Conservation (phyloP, 768 basidiomycete species). For the Termitomyces eurrhizus region DNA sequence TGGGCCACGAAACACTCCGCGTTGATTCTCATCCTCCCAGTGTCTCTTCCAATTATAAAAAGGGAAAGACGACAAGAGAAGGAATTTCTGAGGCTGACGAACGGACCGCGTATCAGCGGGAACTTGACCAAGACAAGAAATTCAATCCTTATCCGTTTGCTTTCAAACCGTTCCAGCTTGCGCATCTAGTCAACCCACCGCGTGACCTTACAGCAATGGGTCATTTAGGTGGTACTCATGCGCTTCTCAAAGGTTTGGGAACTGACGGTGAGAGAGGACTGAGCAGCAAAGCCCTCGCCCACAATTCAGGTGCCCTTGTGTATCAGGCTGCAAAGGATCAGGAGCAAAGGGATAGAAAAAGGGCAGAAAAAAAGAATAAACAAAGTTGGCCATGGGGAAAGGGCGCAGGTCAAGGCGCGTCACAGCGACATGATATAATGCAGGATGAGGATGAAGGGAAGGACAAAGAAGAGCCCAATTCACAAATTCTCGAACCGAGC, state of each 20-base stretch:
- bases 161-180: constrained; percentile 72
- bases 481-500: constrained; percentile 28
- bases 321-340: constrained; percentile 11
- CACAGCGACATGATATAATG: constrained; percentile 24
- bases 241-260: constrained; percentile 70
- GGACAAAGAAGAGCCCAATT: constrained; percentile 33
- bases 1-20: constrained; percentile 32
- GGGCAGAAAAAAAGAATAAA: constrained; percentile 17
- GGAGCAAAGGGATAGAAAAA: constrained; percentile 10
- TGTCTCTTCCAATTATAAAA: constrained; percentile 24
- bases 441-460: constrained; percentile 12
- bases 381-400: constrained; percentile 10
- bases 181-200: constrained; percentile 89
- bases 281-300: constrained; percentile 16
- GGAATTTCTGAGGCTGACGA: constrained; percentile 22
- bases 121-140: constrained; percentile 34
- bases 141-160: constrained; percentile 67
- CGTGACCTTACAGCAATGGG: constrained; percentile 55
- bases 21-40: constrained; percentile 32
- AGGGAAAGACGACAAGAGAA: constrained; percentile 22
- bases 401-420: constrained; percentile 21
- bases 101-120: constrained; percentile 29
- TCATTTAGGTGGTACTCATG: constrained; percentile 65
- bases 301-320: constrained; percentile 14
- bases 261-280: constrained; percentile 54